Evolutionary conservation across 345 rosid genomes (phyloP).

Genomic region (Citropsis articulata): DNA sequence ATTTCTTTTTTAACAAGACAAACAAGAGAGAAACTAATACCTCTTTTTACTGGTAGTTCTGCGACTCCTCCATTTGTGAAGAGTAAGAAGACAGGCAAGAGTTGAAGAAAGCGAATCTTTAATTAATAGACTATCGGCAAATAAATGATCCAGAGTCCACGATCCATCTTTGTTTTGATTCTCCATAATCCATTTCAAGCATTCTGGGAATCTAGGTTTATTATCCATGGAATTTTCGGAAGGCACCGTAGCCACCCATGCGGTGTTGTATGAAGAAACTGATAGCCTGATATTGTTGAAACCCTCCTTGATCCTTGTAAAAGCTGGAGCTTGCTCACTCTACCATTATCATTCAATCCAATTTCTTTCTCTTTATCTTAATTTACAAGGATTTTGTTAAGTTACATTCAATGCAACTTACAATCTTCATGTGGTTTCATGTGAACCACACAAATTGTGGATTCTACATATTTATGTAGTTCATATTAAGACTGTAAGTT

Average conservation of each 20-base stretch:
- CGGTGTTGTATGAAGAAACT: neutral
- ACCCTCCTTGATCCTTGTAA: neutral
- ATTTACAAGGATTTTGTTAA: no score
- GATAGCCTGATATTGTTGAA: neutral
- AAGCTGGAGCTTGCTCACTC: neutral
- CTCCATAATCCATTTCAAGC: neutral
- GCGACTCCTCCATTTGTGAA: neutral
- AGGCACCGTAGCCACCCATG: neutral
- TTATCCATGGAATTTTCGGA: neutral
- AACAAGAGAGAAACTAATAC: neutral
- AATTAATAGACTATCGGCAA: no score
- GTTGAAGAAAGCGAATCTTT: neutral
- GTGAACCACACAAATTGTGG: no score
- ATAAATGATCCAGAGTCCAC: neutral
- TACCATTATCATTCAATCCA: neutral
- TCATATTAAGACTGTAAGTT: no score
- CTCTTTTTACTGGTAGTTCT: neutral
- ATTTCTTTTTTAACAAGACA: no score
- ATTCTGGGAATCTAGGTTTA: neutral
- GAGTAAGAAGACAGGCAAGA: neutral
- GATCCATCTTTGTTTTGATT: neutral
- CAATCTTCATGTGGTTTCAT: no score
- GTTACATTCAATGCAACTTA: no score
- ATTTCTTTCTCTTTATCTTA: no score
- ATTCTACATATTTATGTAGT: no score